Evolutionary conservation across 73 alveolate species (phyloP).

Genomic region (Blepharisma japonicum): DNA sequence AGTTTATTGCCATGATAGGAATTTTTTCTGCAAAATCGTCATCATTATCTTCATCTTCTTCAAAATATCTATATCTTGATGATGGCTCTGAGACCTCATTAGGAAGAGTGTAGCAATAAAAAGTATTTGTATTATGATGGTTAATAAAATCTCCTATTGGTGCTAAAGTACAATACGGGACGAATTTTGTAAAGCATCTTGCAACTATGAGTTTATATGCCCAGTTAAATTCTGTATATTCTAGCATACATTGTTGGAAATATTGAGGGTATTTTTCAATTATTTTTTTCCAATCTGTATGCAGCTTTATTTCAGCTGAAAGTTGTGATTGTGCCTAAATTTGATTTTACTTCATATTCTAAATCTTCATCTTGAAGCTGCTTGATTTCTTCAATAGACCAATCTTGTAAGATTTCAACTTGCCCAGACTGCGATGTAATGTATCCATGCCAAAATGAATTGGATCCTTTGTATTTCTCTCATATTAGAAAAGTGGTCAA

Average conservation of each 20-base stretch:
- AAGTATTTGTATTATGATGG: conserved; percentile 13
- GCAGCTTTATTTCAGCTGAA: neutral
- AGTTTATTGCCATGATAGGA: neutral
- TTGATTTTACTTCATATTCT: conserved; percentile 12
- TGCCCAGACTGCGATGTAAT: neutral
- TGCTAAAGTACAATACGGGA: conserved; percentile 13
- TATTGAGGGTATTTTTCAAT: conserved; percentile 7
- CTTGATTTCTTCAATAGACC: conserved; percentile 22
- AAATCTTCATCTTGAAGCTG: conserved; percentile 15
- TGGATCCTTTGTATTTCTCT: conserved; percentile 8
- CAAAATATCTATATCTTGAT: neutral
- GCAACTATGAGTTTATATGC: neutral
- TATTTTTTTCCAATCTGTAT: neutral
- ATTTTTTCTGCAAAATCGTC: neutral
- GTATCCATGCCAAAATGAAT: neutral
- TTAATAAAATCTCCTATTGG: conserved; percentile 30
- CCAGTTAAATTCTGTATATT: conserved; percentile 16
- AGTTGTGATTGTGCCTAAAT: neutral
- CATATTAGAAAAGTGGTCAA: conserved; percentile 9
- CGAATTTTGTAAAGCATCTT: neutral
- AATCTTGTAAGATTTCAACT: conserved; percentile 17
- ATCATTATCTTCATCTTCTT: conserved; percentile 7
- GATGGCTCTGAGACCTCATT: neutral
- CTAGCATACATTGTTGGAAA: neutral
- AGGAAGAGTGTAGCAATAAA: neutral